Evolutionary conservation across 345 rosid species (phyloP).

Genomic region (Citrus glauca): DNA sequence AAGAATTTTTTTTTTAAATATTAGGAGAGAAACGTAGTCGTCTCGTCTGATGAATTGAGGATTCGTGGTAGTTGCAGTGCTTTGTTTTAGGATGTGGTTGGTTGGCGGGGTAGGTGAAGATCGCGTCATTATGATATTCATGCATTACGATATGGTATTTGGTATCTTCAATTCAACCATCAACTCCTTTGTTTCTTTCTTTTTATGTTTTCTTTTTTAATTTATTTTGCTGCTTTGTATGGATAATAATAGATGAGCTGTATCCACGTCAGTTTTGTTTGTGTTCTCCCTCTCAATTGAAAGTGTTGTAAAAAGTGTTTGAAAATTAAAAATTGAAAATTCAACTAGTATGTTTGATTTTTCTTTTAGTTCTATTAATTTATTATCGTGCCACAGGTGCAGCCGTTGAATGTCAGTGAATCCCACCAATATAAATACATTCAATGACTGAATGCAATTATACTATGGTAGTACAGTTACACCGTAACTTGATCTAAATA

Average conservation of each 20-base stretch:
- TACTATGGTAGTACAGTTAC: too few relatives aligned
- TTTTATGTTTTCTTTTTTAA: too few relatives aligned
- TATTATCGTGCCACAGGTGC: fast-evolving
- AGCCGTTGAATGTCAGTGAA: too few relatives aligned
- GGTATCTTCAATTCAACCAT: background rate
- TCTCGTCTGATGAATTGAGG: background rate
- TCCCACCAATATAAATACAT: fast-evolving
- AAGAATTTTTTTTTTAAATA: background rate
- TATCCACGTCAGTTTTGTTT: background rate
- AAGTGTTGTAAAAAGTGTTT: too few relatives aligned
- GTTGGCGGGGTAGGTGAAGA: background rate
- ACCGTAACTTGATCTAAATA: too few relatives aligned
- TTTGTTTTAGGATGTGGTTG: background rate
- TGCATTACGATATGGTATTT: too few relatives aligned
- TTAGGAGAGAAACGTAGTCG: background rate
- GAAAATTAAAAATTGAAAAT: too few relatives aligned
- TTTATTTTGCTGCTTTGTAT: too few relatives aligned
- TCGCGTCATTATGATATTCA: background rate
- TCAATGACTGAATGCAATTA: fast-evolving
- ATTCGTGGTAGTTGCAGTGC: too few relatives aligned
- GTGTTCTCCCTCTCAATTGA: too few relatives aligned
- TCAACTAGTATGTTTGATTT: too few relatives aligned
- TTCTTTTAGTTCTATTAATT: too few relatives aligned
- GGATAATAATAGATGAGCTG: background rate
- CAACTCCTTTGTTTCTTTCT: background rate